phyloP scores from a whole-genome alignment of 495 filamentous ascomycete genomes.

The Bacidia gigantensis region DNA sequence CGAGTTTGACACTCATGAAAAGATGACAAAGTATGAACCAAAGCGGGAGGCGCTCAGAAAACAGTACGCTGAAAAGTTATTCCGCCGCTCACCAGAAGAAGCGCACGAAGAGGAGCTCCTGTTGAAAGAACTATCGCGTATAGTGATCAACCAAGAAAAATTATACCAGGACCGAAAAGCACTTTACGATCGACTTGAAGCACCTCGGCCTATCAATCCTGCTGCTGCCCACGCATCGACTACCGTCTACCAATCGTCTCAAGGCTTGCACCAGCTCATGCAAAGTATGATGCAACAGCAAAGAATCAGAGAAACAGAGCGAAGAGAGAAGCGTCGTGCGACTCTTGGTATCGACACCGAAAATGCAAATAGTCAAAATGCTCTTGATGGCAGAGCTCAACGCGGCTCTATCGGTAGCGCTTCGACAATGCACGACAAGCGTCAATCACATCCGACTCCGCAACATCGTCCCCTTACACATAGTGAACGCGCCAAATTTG shows the following conservation, averaged over 20 bases:
- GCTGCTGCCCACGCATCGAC: slow-evolving; percentile 38
- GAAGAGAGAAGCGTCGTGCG: slow-evolving; percentile 67
- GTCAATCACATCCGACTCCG: slow-evolving; percentile 21
- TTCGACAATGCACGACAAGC: slow-evolving; percentile 20
- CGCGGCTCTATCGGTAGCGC: slow-evolving; percentile 18
- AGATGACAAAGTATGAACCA: slow-evolving; percentile 73
- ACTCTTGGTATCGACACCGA: slow-evolving; percentile 34
- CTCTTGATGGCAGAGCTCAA: slow-evolving; percentile 29
- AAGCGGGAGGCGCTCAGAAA: slow-evolving; percentile 65
- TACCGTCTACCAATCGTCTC: slow-evolving; percentile 58
- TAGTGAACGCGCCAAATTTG: slow-evolving; percentile 59
- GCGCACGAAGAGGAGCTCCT: slow-evolving; percentile 82
- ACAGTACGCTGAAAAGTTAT: slow-evolving; percentile 62
- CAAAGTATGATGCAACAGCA: slow-evolving; percentile 49
- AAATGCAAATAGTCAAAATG: slow-evolving; percentile 25
- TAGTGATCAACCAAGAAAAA: slow-evolving; percentile 64
- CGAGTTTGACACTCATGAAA: slow-evolving; percentile 68
- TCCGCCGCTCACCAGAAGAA: slow-evolving; percentile 72
- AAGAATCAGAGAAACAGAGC: slow-evolving; percentile 44
- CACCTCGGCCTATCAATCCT: slow-evolving; percentile 44
- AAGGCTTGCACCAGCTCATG: slow-evolving; percentile 64
- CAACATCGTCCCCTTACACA: slow-evolving; percentile 16
- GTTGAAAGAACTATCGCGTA: slow-evolving; percentile 77
- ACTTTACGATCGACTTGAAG: slow-evolving; percentile 76
- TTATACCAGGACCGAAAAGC: slow-evolving; percentile 80